Conservation (phyloP, 129 eudicot genomes). For the Centella asiatica region DNA sequence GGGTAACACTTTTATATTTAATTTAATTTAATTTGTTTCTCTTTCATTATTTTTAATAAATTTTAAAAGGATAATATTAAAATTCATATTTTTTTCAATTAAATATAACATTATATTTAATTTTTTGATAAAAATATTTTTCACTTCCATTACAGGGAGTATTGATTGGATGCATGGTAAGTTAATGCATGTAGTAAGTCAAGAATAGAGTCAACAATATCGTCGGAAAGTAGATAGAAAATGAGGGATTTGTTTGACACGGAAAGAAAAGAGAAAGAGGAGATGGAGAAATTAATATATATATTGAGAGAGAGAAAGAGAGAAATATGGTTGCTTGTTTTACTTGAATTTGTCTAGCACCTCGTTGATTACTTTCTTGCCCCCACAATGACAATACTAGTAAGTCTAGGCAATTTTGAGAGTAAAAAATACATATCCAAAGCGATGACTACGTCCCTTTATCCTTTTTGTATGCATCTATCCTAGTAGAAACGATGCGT, state of each 20-base stretch:
- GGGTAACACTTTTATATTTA: too few relatives aligned
- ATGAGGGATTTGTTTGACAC: constrained; percentile 7
- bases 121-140: not conserved
- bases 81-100: too few relatives aligned
- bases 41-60: too few relatives aligned
- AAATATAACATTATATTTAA: too few relatives aligned
- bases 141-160: not conserved
- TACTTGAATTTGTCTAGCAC: constrained; percentile 5
- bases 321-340: not conserved
- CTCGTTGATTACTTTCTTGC: not conserved
- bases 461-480: not conserved
- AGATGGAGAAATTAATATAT: too few relatives aligned
- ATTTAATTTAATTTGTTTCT: too few relatives aligned
- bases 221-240: constrained; percentile 16
- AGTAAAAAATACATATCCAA: not conserved
- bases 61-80: too few relatives aligned
- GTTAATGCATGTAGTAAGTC: constrained; percentile 11
- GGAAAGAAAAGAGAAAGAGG: not conserved
- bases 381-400: not conserved
- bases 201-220: constrained; percentile 22
- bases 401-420: too few relatives aligned
- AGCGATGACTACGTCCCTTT: not conserved
- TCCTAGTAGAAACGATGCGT: not conserved
- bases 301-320: not conserved
- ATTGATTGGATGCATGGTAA: not conserved